These are phyloP conservation scores for Lentinula lateritia DNA, from an alignment of 768 basidiomycete species.

Conservation along the genomic window DNA sequence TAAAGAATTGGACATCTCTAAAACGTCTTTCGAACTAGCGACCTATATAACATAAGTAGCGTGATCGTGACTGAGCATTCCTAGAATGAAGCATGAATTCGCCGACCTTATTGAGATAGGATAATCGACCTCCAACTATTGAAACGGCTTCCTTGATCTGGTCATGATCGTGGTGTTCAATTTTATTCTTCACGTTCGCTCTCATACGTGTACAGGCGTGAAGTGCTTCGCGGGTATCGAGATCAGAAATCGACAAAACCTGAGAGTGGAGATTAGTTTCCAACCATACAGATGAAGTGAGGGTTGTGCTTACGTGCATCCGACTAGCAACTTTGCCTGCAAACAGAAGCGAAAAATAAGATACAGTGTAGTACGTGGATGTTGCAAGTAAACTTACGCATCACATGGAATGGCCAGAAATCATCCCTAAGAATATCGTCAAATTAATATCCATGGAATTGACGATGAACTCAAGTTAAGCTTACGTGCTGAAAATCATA, in stretches of 20 bases:
- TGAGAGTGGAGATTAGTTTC: constrained; percentile 16
- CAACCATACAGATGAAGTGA: neutral
- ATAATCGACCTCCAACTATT: constrained; percentile 72
- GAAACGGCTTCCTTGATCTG: constrained; percentile 45
- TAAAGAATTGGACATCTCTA: constrained; percentile 58
- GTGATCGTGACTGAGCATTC: neutral
- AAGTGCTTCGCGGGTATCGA: constrained; percentile 52
- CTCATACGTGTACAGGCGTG: constrained; percentile 54
- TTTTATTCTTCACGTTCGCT: constrained; percentile 25
- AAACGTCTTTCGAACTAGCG: constrained; percentile 55
- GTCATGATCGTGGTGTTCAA: constrained; percentile 17
- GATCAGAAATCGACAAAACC: constrained; percentile 71
- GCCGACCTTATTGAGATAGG: constrained; percentile 61
- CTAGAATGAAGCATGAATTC: neutral
- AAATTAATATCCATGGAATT: constrained; percentile 10
- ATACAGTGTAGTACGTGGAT: neutral
- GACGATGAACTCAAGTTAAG: neutral
- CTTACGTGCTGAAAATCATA: constrained; percentile 72
- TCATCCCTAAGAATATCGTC: constrained; percentile 56
- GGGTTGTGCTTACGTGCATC: constrained; percentile 51
- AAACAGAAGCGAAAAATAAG: constrained; percentile 7
- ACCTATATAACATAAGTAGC: constrained; percentile 25
- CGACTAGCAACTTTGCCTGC: constrained; percentile 65
- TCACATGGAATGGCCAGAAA: constrained; percentile 71
- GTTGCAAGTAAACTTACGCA: constrained; percentile 40